Evolutionary conservation across 2,329 filamentous ascomycete genomes (phyloP).

Genomic region (Camptophora hylomeconis): DNA sequence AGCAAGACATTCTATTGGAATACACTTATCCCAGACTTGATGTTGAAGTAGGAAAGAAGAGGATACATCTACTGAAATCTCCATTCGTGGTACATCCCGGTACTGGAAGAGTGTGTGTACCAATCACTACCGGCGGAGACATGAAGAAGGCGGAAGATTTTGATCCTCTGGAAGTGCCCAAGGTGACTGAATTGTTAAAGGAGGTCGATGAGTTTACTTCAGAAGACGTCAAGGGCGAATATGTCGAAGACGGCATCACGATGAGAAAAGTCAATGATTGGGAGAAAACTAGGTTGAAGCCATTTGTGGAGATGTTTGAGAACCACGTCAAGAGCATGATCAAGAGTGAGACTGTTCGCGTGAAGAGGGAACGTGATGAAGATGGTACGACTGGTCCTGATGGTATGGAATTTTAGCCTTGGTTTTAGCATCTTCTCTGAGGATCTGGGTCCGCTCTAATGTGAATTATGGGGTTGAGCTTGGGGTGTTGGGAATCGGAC

Average conservation of each 20-base stretch:
- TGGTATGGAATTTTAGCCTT: constrained; percentile 61
- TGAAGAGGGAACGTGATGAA: constrained; percentile 38
- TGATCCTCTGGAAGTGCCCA: constrained; percentile 79
- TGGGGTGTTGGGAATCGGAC: no score
- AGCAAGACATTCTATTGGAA: constrained; percentile 91
- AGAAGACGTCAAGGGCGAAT: constrained; percentile 30
- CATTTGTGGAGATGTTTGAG: constrained; percentile 82
- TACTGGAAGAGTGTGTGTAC: constrained; percentile 88
- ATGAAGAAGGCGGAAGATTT: constrained; percentile 56
- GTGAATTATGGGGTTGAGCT: no score
- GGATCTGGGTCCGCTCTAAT: no score
- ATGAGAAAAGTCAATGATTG: constrained; percentile 57
- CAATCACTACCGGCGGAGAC: constrained; percentile 54
- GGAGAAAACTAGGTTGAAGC: constrained; percentile 92
- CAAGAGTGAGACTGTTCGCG: constrained; percentile 50
- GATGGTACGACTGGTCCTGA: constrained; percentile 31
- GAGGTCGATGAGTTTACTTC: constrained; percentile 75
- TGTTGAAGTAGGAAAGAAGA: constrained; percentile 92
- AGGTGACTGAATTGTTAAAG: constrained; percentile 63
- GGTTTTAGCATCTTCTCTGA: no score
- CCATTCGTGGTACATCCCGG: constrained; percentile 94
- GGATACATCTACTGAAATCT: constrained; percentile 94
- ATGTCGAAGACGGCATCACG: constrained; percentile 22
- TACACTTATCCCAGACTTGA: constrained; percentile 97
- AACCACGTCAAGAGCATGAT: constrained; percentile 66